These are phyloP conservation scores for Arabidopsis thaliana DNA, from an alignment of 345 rosid species.

Conservation along the genomic window TAIR10.1 NC_003076.8:17187001-17187500, in stretches of 20 bases:
- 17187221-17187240: constrained; percentile 18
- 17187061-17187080: constrained; percentile 13
- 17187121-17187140: constrained; percentile 90
- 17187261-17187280: constrained; percentile 37
- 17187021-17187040: not conserved
- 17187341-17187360: constrained; percentile 77
- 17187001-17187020: constrained; percentile 83
- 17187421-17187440: constrained; percentile 46
- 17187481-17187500: constrained; percentile 72
- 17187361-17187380: constrained; percentile 86
- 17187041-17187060: constrained; percentile 24
- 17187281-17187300: constrained; percentile 94
- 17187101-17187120: not conserved
- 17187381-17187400: constrained; percentile 61
- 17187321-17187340: constrained; percentile 76
- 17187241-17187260: constrained; percentile 21
- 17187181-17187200: constrained; percentile 86
- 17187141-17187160: constrained; percentile 97
- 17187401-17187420: constrained; percentile 44
- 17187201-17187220: constrained; percentile 54
- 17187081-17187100: not conserved
- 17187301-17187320: constrained; percentile 87
- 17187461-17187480: constrained; percentile 42
- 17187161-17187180: constrained; percentile 96
- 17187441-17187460: constrained; percentile 50